Conservation (phyloP, 192 early-diverging fungal species). For the Linnemannia schmuckeri region DNA sequence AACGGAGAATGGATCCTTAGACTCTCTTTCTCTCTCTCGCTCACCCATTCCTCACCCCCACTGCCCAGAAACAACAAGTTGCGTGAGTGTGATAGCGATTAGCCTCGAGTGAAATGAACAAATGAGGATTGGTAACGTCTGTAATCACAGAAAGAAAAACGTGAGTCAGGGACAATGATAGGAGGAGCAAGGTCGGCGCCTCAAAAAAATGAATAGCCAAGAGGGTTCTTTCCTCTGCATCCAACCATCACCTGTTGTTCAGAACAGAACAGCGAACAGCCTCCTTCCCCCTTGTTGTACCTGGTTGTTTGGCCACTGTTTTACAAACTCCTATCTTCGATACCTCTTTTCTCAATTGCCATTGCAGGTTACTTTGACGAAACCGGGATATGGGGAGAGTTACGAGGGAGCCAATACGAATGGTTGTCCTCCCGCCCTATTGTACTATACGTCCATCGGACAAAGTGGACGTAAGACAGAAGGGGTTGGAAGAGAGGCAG, state of each 20-base stretch:
- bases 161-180: background rate
- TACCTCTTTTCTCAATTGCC: background rate
- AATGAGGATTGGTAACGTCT: background rate
- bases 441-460: background rate
- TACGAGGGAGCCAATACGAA: background rate
- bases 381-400: background rate
- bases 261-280: no score
- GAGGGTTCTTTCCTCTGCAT: background rate
- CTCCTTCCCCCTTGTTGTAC: no score
- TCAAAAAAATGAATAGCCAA: background rate
- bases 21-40: background rate
- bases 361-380: background rate
- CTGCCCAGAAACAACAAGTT: background rate
- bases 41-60: background rate
- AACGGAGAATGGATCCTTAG: background rate
- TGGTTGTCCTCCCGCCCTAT: background rate
- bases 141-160: background rate
- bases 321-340: background rate
- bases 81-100: background rate
- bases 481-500: background rate
- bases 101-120: background rate
- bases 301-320: background rate
- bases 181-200: background rate
- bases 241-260: background rate
- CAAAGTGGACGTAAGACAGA: background rate